Percentiles rank a stretch among this genome's conserved stretches.
phyloP scores from a whole-genome alignment of 257 asterid genomes.

The Capsicum rhomboideum region DNA sequence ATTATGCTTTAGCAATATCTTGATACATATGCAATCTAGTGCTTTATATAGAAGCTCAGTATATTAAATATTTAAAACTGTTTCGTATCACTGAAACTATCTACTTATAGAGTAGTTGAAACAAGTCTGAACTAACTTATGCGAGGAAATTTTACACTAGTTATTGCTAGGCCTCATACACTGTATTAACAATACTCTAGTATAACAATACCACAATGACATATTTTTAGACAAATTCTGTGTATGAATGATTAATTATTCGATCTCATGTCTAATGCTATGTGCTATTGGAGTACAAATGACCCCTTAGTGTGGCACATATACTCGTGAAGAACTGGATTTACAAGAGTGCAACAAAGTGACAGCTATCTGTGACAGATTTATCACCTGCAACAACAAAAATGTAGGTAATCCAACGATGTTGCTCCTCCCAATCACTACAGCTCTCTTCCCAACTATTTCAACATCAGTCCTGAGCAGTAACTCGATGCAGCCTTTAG shows the following conservation, averaged over 20 bases:
- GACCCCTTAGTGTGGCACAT: not conserved
- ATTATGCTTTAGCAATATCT: not conserved
- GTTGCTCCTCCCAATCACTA: conserved; percentile 80
- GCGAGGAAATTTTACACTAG: not conserved
- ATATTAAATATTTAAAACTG: not conserved
- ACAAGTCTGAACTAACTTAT: not conserved
- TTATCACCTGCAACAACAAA: conserved; percentile 68
- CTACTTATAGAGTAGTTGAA: not conserved
- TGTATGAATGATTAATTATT: not conserved
- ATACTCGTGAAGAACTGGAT: not conserved
- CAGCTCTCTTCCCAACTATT: conserved; percentile 57
- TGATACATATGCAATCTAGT: not conserved
- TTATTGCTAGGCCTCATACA: not conserved
- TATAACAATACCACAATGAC: not conserved
- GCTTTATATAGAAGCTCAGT: not conserved
- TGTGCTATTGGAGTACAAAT: not conserved
- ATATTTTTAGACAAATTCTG: not conserved
- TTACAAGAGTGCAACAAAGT: not conserved
- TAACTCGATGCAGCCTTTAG: conserved; percentile 66
- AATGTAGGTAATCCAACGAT: conserved; percentile 80
- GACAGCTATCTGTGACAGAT: not conserved
- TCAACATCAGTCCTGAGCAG: conserved; percentile 51
- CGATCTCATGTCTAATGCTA: not conserved
- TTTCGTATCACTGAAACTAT: not conserved
- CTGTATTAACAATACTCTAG: not conserved